Evolutionary conservation across 306 rosid genomes (phyloP), one percentile per base, ranked within the genome.

Genomic region (Prinsepia uniflora): DNA sequence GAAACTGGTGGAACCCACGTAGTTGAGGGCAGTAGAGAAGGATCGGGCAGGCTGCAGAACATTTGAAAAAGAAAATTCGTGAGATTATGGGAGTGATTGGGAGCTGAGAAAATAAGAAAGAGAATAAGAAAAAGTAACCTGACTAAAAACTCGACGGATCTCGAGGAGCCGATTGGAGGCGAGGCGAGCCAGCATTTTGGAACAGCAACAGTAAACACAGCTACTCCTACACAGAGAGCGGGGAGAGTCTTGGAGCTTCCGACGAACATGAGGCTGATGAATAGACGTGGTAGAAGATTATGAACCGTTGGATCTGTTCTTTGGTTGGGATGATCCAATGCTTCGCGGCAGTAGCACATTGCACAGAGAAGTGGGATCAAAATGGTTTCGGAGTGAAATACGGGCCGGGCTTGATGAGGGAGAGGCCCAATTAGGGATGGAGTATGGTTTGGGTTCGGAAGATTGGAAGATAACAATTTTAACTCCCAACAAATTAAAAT

Each of bases 11-110:
- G 52, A 0, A 82, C 99, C 86, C 76, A 94, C 99, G 67, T 89
- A 91, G 75, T 94, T 94, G 9, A 94, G 90, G 70, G 97, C 97
- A 48, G 97, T 94, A 49, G 97, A 94, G 73, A 94, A 86, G 71
- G 83, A 83, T 80, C 96, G 90, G 45, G 81, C 71, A 69, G 96
- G 88, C 96, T 94, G 66, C 81, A 55, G 8, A 53, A 73, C 56
- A 59, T 34, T 20, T 34, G 0, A 57, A 59, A 62, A 20, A 39
- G 13, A 72, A 53, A 58, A 71, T 36, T 72, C 9, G 34, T 4
- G 18, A 70, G 61, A 70, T 55, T 67, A 70, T 54, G 41, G 40
- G 42, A 39, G 75, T 13, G 72, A 62, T 61, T 40, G 81, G 56
- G 39, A 20, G 18, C 22, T 30, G 60, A n/a, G 43, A 50, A 77